Conservation (phyloP, 2,329 filamentous ascomycete genomes). For the Colletotrichum echinochloae region DNA sequence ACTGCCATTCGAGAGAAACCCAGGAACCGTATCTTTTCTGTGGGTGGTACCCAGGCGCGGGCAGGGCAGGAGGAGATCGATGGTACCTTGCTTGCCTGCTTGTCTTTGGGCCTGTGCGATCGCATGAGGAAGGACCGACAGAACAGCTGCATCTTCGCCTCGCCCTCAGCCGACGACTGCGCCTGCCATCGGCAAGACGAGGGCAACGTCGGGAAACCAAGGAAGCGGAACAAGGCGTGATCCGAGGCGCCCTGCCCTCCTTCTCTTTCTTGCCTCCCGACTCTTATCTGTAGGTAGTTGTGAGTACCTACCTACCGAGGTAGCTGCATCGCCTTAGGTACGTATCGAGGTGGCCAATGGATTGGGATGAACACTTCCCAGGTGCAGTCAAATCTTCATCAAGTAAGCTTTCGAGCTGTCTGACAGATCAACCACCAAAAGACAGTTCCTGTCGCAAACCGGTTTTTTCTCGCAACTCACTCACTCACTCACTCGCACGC, state of each 20-base stretch:
- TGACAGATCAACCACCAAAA: constrained; percentile 36
- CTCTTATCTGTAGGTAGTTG: neutral
- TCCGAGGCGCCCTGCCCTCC: too few relatives aligned
- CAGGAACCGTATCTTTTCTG: neutral
- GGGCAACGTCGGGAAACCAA: constrained; percentile 5
- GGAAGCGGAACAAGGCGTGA: neutral
- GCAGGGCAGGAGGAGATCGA: constrained; percentile 16
- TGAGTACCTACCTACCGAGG: neutral
- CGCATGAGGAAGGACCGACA: neutral
- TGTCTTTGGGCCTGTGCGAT: neutral
- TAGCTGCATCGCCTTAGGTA: neutral
- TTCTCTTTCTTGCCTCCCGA: constrained; percentile 5
- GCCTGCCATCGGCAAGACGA: constrained; percentile 8
- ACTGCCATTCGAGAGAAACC: constrained; percentile 8
- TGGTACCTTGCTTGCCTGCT: constrained; percentile 19
- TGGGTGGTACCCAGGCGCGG: neutral
- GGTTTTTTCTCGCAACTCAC: too few relatives aligned
- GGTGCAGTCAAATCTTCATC: constrained; percentile 15
- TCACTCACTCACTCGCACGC: constrained; percentile 8
- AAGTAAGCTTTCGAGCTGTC: constrained; percentile 29
- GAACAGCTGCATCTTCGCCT: neutral
- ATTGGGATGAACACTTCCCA: neutral
- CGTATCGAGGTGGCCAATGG: neutral
- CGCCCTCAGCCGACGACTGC: neutral
- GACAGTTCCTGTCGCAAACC: constrained; percentile 40